Evolutionary conservation across 2,329 filamentous ascomycete species (phyloP).

Genomic region (Fusarium verrucosum): DNA sequence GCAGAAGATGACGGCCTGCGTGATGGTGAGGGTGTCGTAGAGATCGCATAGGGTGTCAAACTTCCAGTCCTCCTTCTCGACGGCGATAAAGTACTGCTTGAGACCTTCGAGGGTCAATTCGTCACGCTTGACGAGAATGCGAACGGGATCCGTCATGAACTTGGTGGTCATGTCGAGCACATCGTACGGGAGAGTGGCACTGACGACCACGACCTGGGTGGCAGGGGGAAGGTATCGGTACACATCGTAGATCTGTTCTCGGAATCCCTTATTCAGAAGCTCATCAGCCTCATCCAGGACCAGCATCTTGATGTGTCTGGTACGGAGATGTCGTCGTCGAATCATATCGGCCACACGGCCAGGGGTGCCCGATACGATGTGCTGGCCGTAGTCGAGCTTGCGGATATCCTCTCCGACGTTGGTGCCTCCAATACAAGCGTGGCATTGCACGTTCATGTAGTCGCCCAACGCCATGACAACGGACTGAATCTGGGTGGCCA

Average conservation of each 20-base stretch:
- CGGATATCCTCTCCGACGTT: conserved; percentile 98
- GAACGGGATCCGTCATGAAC: conserved; percentile 98
- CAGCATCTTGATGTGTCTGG: conserved; percentile 71
- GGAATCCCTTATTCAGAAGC: conserved; percentile 89
- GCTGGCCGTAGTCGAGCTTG: conserved; percentile 96
- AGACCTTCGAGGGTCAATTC: conserved; percentile 96
- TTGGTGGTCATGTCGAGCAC: conserved; percentile 99
- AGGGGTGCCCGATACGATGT: conserved; percentile 97
- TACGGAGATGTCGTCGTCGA: conserved; percentile 64
- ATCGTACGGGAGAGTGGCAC: conserved; percentile 95
- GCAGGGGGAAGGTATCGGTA: conserved; percentile 96
- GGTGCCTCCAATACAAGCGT: conserved; percentile 97
- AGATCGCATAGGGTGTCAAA: conserved; percentile 98
- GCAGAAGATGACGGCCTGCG: conserved; percentile 99
- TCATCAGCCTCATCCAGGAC: conserved; percentile 70
- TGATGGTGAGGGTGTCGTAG: conserved; percentile 98
- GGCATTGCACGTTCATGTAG: conserved; percentile 99
- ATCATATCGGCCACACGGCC: conserved; percentile 83
- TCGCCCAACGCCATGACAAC: conserved; percentile 99
- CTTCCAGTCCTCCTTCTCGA: conserved; percentile 99
- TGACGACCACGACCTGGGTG: conserved; percentile 98
- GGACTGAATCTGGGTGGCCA: conserved; percentile 97
- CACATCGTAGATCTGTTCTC: conserved; percentile 98
- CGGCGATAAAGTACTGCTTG: conserved; percentile 99
- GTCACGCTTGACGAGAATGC: conserved; percentile 97